Evolutionary conservation across 331 rosid genomes (phyloP), one percentile per base, ranked within the genome.

Genomic region (Rhamnella rubrinervis): DNA sequence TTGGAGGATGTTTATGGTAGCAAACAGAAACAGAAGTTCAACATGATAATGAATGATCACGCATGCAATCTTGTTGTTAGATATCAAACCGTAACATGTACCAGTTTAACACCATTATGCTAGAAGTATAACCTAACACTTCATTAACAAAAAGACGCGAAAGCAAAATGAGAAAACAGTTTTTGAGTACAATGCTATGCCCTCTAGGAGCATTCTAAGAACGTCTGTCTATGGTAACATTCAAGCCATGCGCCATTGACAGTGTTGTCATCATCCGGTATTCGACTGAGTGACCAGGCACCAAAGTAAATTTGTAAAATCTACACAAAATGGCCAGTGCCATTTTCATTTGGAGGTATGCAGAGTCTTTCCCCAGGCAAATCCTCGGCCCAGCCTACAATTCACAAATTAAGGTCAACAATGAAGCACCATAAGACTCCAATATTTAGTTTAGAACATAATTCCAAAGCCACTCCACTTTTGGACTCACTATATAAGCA

Each of bases 261-360:
- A 93, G 88, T 50, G 89, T 87, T 53, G 97, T 91, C 98, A 89
- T 93, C 97, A 91, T 93, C 56, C 95, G 81, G 62, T 91, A 93
- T 64, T 84, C 81, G n/a, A 93, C 87, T 4, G 50, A 63, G 68
- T 93, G 96, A 21, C 86, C 95, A 9, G 85, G 73, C 56, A 87
- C 93, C 82, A 93, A 79, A 20, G 67, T 75, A 81, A 91, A 93
- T 56, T 78, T 87, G 86, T 91, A 89, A 73, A 93, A 91, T 74
- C 98, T 83, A 78, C 93, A 91, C 83, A 89, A 56, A 80, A 89
- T 89, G 51, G 97, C 96, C 40, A 91, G 31, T 8, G 86, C 82
- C 96, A 89, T 93, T 75, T 95, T 93, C 98, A 91, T 93, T 21
- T 93, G 97, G 10, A 93, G 95, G 79, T 91, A 91, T 25, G 97